Evolutionary conservation across 768 basidiomycete genomes (phyloP).

Genomic region (Leccinum subtestaceum): DNA sequence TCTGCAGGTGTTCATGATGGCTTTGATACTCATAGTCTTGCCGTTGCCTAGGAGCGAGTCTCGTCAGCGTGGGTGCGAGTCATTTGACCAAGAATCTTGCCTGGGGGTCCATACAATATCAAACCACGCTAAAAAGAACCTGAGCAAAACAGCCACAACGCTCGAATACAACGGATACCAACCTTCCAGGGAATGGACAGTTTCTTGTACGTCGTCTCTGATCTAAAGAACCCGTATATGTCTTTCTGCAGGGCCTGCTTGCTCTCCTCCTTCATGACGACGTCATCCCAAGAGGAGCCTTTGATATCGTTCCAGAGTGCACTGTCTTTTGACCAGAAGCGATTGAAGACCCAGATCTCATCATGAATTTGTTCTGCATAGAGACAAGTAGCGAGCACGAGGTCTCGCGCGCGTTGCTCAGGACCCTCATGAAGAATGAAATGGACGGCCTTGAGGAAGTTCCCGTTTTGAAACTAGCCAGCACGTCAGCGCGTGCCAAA

Average conservation of each 20-base stretch:
- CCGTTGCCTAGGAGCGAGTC: constrained; percentile 61
- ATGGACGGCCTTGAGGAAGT: constrained; percentile 29
- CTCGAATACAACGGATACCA: neutral
- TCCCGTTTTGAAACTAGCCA: constrained; percentile 30
- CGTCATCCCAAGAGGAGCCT: constrained; percentile 69
- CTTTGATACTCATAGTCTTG: constrained; percentile 80
- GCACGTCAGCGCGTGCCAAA: neutral
- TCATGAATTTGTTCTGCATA: constrained; percentile 55
- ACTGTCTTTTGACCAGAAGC: constrained; percentile 63
- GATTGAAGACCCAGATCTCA: constrained; percentile 77
- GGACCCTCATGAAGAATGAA: constrained; percentile 62
- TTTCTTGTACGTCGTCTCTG: constrained; percentile 68
- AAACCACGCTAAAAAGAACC: constrained; percentile 58
- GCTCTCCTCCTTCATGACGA: constrained; percentile 67
- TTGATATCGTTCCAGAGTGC: constrained; percentile 60
- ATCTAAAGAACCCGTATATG: constrained; percentile 76
- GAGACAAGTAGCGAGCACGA: constrained; percentile 52
- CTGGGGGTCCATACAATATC: constrained; percentile 82
- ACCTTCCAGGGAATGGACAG: constrained; percentile 85
- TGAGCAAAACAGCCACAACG: neutral
- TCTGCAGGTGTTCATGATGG: constrained; percentile 72
- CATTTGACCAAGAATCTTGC: constrained; percentile 29
- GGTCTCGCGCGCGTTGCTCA: constrained; percentile 48
- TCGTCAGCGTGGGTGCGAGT: neutral
- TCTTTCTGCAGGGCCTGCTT: constrained; percentile 72